phyloP scores from a whole-genome alignment of 2,329 filamentous ascomycete species.

The Fusarium siculi region DNA sequence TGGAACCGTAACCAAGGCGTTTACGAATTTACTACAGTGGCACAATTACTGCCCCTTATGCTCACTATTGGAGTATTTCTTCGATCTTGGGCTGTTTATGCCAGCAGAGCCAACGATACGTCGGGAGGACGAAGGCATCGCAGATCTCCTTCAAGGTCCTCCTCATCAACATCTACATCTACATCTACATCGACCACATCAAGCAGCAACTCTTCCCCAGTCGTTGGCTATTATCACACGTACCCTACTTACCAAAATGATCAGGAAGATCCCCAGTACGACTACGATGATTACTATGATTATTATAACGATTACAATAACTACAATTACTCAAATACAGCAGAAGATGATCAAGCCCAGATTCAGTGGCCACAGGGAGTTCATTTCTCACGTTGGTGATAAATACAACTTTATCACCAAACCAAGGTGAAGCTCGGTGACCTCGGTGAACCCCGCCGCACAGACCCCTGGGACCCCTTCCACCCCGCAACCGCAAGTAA shows the following conservation, averaged over 20 bases:
- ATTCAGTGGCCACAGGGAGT: conserved; percentile 29
- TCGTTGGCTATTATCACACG: not conserved
- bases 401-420: not conserved
- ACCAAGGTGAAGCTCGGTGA: conserved; percentile 34
- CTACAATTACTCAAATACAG: not conserved
- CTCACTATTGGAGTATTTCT: conserved; percentile 46
- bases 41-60: conserved; percentile 49
- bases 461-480: conserved; percentile 33
- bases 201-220: not conserved
- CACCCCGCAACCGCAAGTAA: conserved; percentile 47
- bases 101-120: not conserved
- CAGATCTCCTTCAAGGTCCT: not conserved
- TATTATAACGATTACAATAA: not conserved
- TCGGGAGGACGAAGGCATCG: not conserved
- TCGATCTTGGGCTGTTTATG: conserved; percentile 40
- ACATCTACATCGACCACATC: not conserved
- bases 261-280: not conserved
- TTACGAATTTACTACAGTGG: conserved; percentile 41
- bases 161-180: not conserved
- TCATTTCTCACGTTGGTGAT: conserved; percentile 17
- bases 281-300: not conserved
- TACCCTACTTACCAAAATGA: not conserved
- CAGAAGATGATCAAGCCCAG: not conserved
- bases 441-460: conserved; percentile 42
- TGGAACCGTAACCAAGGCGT: conserved; percentile 48